Percentiles rank a stretch among this genome's conserved stretches.
These are phyloP conservation scores for Cicer yamashitae DNA, from an alignment of 306 rosid genomes.

Conservation along the genomic window DNA sequence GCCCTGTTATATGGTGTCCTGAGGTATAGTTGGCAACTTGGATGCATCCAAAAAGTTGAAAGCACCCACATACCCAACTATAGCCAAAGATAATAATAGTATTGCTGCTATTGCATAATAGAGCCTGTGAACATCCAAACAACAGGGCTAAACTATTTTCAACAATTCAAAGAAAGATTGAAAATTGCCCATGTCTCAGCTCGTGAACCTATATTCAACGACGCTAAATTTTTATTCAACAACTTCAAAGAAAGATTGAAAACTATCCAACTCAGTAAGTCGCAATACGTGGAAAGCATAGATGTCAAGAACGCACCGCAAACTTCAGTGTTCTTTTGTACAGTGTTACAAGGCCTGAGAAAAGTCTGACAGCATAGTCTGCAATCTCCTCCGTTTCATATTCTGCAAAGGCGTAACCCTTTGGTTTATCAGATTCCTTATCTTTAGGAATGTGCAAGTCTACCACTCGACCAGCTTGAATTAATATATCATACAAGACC, in stretches of 20 bases:
- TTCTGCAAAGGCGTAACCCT: conserved; percentile 88
- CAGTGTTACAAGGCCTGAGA: conserved; percentile 88
- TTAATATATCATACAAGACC: conserved; percentile 81
- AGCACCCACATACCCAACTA: conserved; percentile 34
- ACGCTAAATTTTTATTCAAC: conserved; percentile 33
- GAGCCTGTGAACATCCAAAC: conserved; percentile 21
- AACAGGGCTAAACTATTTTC: conserved; percentile 30
- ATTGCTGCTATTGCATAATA: background rate
- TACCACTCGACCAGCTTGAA: conserved; percentile 87
- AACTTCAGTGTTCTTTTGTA: conserved; percentile 82
- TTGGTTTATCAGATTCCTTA: conserved; percentile 76
- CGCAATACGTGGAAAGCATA: conserved; percentile 19
- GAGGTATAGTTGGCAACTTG: background rate
- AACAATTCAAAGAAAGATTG: conserved; percentile 32
- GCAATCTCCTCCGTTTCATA: conserved; percentile 87
- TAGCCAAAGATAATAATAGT: background rate
- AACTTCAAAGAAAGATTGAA: conserved; percentile 30
- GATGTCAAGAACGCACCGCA: conserved; percentile 65
- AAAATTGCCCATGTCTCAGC: conserved; percentile 26
- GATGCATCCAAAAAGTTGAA: conserved; percentile 18
- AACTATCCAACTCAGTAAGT: conserved; percentile 26
- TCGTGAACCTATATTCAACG: conserved; percentile 27
- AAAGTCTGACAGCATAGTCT: conserved; percentile 86
- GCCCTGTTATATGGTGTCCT: conserved; percentile 22
- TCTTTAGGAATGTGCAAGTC: conserved; percentile 87